These are phyloP conservation scores for Pyrenochaeta sp. DNA, from an alignment of 2,329 filamentous ascomycete species.

Conservation along the genomic window DNA sequence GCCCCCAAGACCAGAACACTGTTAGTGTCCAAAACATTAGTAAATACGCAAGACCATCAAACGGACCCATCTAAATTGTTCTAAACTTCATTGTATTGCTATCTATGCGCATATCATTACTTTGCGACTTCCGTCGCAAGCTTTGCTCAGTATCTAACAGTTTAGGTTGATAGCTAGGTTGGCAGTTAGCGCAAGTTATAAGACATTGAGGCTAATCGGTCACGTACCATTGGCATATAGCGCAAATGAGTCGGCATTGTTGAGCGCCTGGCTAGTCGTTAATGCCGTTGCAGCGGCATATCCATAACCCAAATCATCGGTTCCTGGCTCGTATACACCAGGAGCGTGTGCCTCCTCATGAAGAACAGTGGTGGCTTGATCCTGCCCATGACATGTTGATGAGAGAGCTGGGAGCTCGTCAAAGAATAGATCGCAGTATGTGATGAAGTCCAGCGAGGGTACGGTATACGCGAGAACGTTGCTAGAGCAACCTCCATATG, in stretches of 20 bases:
- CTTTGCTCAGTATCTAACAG: not conserved
- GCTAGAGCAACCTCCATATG: slow-evolving; percentile 60
- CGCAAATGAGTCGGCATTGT: slow-evolving; percentile 71
- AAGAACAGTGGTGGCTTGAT: slow-evolving; percentile 70
- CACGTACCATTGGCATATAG: slow-evolving; percentile 61
- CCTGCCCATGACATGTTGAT: slow-evolving; percentile 67
- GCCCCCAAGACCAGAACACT: no score
- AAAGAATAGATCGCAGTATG: slow-evolving; percentile 71
- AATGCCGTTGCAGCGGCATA: slow-evolving; percentile 61
- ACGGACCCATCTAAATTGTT: no score
- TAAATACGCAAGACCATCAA: not conserved
- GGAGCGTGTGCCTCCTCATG: slow-evolving; percentile 73
- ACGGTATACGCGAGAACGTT: slow-evolving; percentile 68
- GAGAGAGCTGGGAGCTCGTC: slow-evolving; percentile 60
- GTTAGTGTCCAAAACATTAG: no score
- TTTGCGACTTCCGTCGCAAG: not conserved
- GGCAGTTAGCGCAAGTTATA: slow-evolving; percentile 1
- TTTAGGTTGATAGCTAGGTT: slow-evolving; percentile 11
- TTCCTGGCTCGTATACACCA: slow-evolving; percentile 62
- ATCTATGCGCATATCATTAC: not conserved
- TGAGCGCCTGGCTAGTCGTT: slow-evolving; percentile 60
- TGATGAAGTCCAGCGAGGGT: slow-evolving; percentile 63
- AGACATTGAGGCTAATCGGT: not conserved
- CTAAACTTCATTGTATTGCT: not conserved
- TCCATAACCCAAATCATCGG: slow-evolving; percentile 65